Base-by-base conservation (phyloP, 805 yeast genomes). In the Candida patagonica region DNA sequence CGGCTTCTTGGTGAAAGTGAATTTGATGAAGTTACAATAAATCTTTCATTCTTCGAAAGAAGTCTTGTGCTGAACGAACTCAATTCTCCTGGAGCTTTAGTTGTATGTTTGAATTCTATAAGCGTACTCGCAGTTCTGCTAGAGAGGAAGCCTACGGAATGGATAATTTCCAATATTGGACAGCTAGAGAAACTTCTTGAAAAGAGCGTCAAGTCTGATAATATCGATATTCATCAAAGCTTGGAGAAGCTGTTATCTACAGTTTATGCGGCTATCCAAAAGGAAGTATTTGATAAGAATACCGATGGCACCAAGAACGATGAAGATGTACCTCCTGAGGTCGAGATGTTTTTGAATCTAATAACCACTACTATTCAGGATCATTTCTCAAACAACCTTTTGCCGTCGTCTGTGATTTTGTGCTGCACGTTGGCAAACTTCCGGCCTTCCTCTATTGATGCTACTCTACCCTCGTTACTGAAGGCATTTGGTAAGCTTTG, bases 11-110 rank as follows among this genome's bases (percentile, higher is more conserved):
- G 85, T 7, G 76, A 83, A 3, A 71, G 70, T 0, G 76, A 74
- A 45, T 89, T 97, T 97, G 71, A 85, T 0, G 95, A 86, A 49
- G 94, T 86, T 5, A 73, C 79, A n/a, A 87, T 92, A 15, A 85
- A 85, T 51, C 66, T 92, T 25, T 73, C 80, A 1, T 87, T 84
- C 59, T 92, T 92, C 55, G 98, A 92, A 49, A 77, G 92, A 46
- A 84, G 87, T 52, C 63, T 92, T 40, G 75, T 83, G 15, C 78
- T 84, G 23, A 77, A 84, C 41, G 96, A 89, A 47, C 72, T 86
- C 10, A 71, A 76, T 26, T 78, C 78, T 44, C 51, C 57, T 2
- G 55, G 54, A 17, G 70, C 82, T 30, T 57, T 86, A 19, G 85
- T 87, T 1, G 80, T 82, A 50, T 83, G 95, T 50, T 66, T 88